phyloP scores from a whole-genome alignment of 176 grass and related monocot genomes.

The Carex littledalei region DNA sequence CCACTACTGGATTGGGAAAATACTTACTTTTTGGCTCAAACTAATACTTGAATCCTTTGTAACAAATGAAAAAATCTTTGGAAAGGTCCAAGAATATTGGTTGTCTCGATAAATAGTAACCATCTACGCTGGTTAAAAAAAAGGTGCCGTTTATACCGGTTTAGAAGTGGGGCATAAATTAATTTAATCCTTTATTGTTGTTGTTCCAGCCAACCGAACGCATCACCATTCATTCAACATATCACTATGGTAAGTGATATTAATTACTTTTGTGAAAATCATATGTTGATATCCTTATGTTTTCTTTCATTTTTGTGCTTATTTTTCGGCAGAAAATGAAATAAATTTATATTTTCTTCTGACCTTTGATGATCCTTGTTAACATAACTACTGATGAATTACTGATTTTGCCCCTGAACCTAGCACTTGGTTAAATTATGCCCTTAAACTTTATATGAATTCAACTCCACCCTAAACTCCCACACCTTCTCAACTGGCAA shows the following conservation, averaged over 20 bases:
- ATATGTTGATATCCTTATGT: not conserved
- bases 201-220: conserved; percentile 71
- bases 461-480: not conserved
- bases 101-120: not conserved
- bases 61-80: not conserved
- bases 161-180: not conserved
- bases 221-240: conserved; percentile 76
- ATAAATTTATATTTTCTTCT: not conserved
- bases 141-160: not conserved
- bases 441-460: not conserved
- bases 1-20: not conserved
- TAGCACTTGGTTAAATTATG: not conserved
- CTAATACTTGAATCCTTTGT: not conserved
- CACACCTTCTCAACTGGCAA: not conserved
- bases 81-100: not conserved
- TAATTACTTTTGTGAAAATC: not conserved
- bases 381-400: not conserved
- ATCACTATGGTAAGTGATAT: conserved; percentile 69
- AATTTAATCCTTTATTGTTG: conserved; percentile 14
- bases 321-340: not conserved
- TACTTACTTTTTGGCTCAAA: not conserved
- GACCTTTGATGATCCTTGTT: not conserved
- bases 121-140: not conserved
- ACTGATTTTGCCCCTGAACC: not conserved
- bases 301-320: conserved; percentile 11